These are phyloP conservation scores for Hamigera avellanea DNA, from an alignment of 495 filamentous ascomycete species.

Conservation along the genomic window DNA sequence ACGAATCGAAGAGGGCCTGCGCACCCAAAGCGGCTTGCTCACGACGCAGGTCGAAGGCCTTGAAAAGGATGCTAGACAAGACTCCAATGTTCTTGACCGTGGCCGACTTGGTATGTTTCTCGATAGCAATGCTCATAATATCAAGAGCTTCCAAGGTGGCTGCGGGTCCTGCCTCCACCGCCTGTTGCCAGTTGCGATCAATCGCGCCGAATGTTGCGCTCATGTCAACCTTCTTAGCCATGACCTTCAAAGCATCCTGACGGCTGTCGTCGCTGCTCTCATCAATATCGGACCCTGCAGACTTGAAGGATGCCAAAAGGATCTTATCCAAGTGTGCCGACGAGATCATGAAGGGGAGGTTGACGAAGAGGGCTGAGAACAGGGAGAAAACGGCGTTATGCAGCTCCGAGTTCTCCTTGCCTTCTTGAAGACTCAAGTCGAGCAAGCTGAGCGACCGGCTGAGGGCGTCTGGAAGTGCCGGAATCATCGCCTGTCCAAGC, in stretches of 20 bases:
- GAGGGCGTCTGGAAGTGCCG: slow-evolving; percentile 65
- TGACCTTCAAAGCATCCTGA: slow-evolving; percentile 51
- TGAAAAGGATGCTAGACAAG: slow-evolving; percentile 60
- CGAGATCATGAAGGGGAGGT: slow-evolving; percentile 79
- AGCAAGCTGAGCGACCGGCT: slow-evolving; percentile 59
- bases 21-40: slow-evolving; percentile 27
- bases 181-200: slow-evolving; percentile 55
- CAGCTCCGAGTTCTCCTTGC: slow-evolving; percentile 43
- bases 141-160: slow-evolving; percentile 57
- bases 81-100: slow-evolving; percentile 56
- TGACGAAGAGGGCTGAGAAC: slow-evolving; percentile 61
- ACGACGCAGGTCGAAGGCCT: slow-evolving; percentile 61
- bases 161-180: slow-evolving; percentile 43
- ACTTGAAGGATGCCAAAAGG: slow-evolving; percentile 55
- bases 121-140: slow-evolving; percentile 53
- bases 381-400: slow-evolving; percentile 77
- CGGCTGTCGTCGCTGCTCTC: slow-evolving; percentile 51
- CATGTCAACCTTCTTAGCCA: slow-evolving; percentile 62
- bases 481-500: slow-evolving; percentile 71
- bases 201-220: slow-evolving; percentile 57
- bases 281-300: slow-evolving; percentile 43
- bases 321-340: slow-evolving; percentile 57
- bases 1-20: slow-evolving; percentile 28
- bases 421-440: slow-evolving; percentile 42
- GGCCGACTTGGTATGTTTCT: slow-evolving; percentile 62